Percentiles rank a stretch among this genome's conserved stretches.
Evolutionary conservation across 1,139 yeast genomes (phyloP).

Genomic region (Taphrina populina): DNA sequence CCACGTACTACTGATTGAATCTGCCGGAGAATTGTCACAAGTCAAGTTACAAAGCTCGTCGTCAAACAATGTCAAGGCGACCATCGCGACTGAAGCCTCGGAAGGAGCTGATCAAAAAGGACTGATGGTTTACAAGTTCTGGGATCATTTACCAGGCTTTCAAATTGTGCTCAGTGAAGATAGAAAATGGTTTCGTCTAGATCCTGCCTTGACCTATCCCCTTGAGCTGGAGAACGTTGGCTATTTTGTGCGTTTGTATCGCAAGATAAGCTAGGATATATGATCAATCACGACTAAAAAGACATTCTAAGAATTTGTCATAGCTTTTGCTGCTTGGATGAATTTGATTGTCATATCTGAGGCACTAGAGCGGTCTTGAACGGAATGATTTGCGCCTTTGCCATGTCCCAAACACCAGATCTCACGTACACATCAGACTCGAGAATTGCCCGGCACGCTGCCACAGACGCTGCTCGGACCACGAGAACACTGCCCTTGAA

Average conservation of each 20-base stretch:
- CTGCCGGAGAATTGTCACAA: constrained; percentile 30
- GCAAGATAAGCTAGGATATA: constrained; percentile 6
- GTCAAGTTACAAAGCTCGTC: constrained; percentile 1
- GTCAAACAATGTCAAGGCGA: background rate
- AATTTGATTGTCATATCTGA: constrained; percentile 1
- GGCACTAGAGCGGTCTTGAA: constrained; percentile 28
- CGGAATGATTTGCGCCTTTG: constrained; percentile 53
- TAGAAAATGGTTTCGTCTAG: constrained; percentile 21
- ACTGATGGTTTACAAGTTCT: constrained; percentile 28
- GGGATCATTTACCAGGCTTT: constrained; percentile 29
- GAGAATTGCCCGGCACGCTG: constrained; percentile 63
- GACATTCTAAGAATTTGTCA: background rate
- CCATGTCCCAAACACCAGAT: constrained; percentile 75
- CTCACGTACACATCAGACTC: constrained; percentile 62
- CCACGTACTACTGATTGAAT: constrained; percentile 28
- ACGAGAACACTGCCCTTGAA: constrained; percentile 73
- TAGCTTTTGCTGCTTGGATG: background rate
- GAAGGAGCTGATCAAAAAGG: background rate
- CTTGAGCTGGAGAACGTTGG: constrained; percentile 33
- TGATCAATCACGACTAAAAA: background rate
- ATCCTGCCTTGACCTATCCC: constrained; percentile 10
- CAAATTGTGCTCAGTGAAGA: constrained; percentile 13
- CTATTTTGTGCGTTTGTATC: constrained; percentile 29
- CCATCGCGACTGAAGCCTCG: background rate
- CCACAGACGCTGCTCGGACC: constrained; percentile 60